Evolutionary conservation across 768 basidiomycete species (phyloP).

Genomic region (button mushroom (Agaricus bisporus)): DNA sequence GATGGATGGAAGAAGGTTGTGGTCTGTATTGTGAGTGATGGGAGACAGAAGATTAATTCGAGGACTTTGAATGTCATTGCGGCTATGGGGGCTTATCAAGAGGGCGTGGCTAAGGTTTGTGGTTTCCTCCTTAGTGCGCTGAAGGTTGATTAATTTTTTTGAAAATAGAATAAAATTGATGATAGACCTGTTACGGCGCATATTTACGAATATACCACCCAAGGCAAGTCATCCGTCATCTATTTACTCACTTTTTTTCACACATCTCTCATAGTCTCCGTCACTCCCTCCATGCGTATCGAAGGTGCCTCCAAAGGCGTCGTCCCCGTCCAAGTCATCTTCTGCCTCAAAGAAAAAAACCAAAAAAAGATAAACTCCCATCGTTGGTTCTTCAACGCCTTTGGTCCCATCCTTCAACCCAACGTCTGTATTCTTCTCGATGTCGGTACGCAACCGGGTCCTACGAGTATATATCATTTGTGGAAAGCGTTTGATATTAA

Average conservation of each 20-base stretch:
- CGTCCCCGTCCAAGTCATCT: conserved; percentile 89
- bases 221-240: conserved; percentile 82
- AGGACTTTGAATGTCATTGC: conserved; percentile 83
- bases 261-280: too few species aligned
- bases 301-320: conserved; percentile 74
- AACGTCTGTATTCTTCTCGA: conserved; percentile 92
- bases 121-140: too few species aligned
- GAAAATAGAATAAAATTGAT: conserved; percentile 78
- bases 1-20: conserved; percentile 99
- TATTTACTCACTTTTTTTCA: too few species aligned
- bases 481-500: conserved; percentile 96
- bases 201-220: conserved; percentile 92
- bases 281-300: conserved; percentile 76
- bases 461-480: conserved; percentile 84
- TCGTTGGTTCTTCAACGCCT: conserved; percentile 93
- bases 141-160: too few species aligned
- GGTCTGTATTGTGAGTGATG: conserved; percentile 87
- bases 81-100: conserved; percentile 92
- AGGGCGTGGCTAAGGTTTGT: conserved; percentile 81
- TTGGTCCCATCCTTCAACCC: conserved; percentile 74
- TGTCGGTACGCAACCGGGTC: conserved; percentile 76
- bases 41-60: conserved; percentile 78
- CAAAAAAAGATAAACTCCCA: conserved; percentile 97
- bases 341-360: conserved; percentile 89
- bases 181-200: conserved; percentile 81